These are phyloP conservation scores for Cyberlindnera saturnus DNA, from an alignment of 805 yeast genomes.

Conservation along the genomic window DNA sequence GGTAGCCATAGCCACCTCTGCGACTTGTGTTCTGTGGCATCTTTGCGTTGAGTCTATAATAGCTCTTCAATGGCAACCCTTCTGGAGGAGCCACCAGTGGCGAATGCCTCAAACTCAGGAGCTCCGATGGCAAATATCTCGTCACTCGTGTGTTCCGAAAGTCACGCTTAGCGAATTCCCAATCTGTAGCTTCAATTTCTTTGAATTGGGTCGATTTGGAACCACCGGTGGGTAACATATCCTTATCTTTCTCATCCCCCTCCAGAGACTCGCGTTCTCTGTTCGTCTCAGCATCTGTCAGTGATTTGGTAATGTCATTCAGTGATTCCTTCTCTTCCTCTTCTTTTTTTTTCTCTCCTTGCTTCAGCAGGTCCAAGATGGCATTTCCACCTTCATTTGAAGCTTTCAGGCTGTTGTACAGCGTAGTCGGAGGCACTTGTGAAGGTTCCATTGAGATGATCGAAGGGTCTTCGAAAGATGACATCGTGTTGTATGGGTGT, in stretches of 20 bases:
- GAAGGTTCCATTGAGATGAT: constrained; percentile 11
- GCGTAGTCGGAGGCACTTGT: not conserved
- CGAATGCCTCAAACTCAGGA: constrained; percentile 13
- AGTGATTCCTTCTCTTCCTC: constrained; percentile 15
- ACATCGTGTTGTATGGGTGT: constrained; percentile 4
- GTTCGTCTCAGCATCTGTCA: not conserved
- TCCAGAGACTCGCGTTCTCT: constrained; percentile 1
- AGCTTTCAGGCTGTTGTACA: not conserved
- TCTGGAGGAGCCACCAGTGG: constrained; percentile 11
- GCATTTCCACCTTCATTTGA: constrained; percentile 15
- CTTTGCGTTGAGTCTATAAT: constrained; percentile 17
- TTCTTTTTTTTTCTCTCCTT: constrained; percentile 21
- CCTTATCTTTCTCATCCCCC: not conserved
- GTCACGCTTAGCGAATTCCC: constrained; percentile 8
- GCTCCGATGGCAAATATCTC: constrained; percentile 20
- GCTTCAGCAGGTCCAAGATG: constrained; percentile 19
- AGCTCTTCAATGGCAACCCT: constrained; percentile 18
- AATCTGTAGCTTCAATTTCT: constrained; percentile 17
- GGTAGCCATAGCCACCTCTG: constrained; percentile 8
- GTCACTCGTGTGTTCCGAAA: constrained; percentile 5
- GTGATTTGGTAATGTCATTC: not conserved
- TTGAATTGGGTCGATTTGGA: constrained; percentile 3
- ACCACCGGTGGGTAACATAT: constrained; percentile 2
- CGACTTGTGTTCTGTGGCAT: constrained; percentile 6
- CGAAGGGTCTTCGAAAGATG: constrained; percentile 17